Base-by-base conservation (phyloP, 345 rosid genomes). In the Trapa bicornis region DNA sequence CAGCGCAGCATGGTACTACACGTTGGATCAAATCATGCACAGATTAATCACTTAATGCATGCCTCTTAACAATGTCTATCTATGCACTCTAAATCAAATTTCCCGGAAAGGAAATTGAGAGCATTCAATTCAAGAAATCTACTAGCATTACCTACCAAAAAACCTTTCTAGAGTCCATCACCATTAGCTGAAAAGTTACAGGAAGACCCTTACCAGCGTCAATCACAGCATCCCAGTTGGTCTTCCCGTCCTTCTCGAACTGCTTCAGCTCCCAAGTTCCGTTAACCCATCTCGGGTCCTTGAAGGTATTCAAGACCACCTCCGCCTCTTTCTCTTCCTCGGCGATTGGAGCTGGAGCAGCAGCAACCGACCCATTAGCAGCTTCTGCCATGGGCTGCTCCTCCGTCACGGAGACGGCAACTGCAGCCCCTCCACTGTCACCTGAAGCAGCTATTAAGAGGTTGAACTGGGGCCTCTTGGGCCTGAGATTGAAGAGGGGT, bases 201-300 rank as follows among this genome's bases (percentile, higher is more conserved):
- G 43, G 7, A 11, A 4, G 37, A 11, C 2, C 61, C 87, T 74
- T 67, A 90, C 98, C 98, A 78, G 97, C 87, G 79, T 89, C 96
- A 72, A 93, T 93, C 65, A 89, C 92, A 37, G 86, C 80, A 79
- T 93, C 98, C 98, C 98, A 93, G 65, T 85, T 81, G 57, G 89
- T 82, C 70, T 73, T 76, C 17, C 88, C 92, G 67, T 76, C 76
- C 74, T 85, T 90, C 72, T 71, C 74, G 69, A 93, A 90, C 78
- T 82, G 82, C 67, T 80, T 84, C 81, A 93, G 82, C 71, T 93
- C 94, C 98, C 98, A 93, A 69, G 92, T 93, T 68, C 98, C 97
- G n/a, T 74, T 79, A 62, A 86, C 67, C 98, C 98, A 93, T 67
- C 69, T 86, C 50, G 86, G 75, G 67, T 93, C 92, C 72, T 76